Base-by-base conservation (phyloP, 2,329 filamentous ascomycete genomes). In the Alternaria panax region DNA sequence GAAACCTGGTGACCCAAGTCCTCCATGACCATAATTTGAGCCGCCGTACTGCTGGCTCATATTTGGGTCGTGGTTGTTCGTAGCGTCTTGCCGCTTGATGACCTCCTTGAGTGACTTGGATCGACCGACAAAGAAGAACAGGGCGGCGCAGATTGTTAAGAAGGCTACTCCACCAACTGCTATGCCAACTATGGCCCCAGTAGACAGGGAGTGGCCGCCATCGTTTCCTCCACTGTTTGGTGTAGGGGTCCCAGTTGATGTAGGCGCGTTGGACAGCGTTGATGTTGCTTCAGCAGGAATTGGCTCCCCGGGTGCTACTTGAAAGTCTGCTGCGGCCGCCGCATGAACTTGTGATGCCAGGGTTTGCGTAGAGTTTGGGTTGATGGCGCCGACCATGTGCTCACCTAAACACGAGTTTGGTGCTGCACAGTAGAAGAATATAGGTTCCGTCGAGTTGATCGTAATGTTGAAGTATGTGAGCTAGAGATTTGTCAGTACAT, bases 301-400 rank as follows among this genome's bases (percentile, higher is more conserved):
- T 1, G 73, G 60, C 34, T 82, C 66, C 22, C 80, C 80, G 2
- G 80, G 80, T 24, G 71, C 70, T 6, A 82, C 65, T 62, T 71
- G 63, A 42, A 69, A 70, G 24, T 67, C 64, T 36, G 75, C 66
- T 6, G 65, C 41, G 40, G 59, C 54, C 2, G 73, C 74, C 16
- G 68, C 59, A 8, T 62, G 27, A 8, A 69, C 70, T 40, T 78
- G 76, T 25, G 43, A 41, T 4, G 62, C 64, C 5, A 78, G 62
- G 1, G 75, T 75, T 52, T 75, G 69, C 2, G 69, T 74, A 2
- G 56, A 58, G 54, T 80, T 80, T 7, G 88, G 85, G 70, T 93
- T 94, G 66, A 94, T 89, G 1, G 86, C 89, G 3, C 90, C 91
- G 16, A 94, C 84, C 91, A 94, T 94, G 22, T 86, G 83, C 42